Evolutionary conservation across 73 alveolate species (phyloP).

Genomic region (Uronychia setigera): DNA sequence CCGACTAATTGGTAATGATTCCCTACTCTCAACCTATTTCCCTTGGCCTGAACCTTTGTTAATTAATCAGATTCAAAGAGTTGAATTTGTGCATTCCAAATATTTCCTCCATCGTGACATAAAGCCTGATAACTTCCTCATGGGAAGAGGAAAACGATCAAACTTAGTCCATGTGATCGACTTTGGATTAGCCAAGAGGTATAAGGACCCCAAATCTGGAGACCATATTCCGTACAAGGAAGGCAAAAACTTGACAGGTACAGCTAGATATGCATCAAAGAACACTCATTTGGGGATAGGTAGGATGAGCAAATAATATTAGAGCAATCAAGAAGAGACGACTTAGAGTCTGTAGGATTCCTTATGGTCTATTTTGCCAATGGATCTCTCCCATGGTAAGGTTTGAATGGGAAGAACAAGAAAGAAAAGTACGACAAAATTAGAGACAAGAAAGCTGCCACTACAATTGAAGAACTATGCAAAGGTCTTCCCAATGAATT

Average conservation of each 20-base stretch:
- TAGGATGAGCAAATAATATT: background rate
- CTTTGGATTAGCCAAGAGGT: slow-evolving; percentile 30
- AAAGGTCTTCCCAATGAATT: slow-evolving; percentile 82
- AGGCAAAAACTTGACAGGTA: slow-evolving; percentile 52
- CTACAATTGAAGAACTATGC: slow-evolving; percentile 81
- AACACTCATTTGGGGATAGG: slow-evolving; percentile 42
- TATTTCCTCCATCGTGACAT: slow-evolving; percentile 94
- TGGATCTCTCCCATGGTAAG: slow-evolving; percentile 21
- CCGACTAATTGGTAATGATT: slow-evolving; percentile 78
- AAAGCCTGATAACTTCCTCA: slow-evolving; percentile 95
- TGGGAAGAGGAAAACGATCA: slow-evolving; percentile 65
- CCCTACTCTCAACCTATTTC: too few relatives aligned
- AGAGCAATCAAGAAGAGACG: slow-evolving; percentile 39
- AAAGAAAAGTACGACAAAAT: slow-evolving; percentile 58
- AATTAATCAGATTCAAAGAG: slow-evolving; percentile 56
- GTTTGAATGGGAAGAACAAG: slow-evolving; percentile 39
- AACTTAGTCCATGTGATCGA: slow-evolving; percentile 27
- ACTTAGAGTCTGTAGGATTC: slow-evolving; percentile 18
- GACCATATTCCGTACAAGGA: slow-evolving; percentile 59
- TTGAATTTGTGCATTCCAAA: slow-evolving; percentile 93
- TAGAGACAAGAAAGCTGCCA: slow-evolving; percentile 45
- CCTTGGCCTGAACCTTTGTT: too few relatives aligned
- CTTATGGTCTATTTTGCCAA: background rate
- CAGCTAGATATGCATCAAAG: slow-evolving; percentile 55
- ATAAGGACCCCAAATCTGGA: slow-evolving; percentile 49